Evolutionary conservation across 106 monocot genomes (phyloP).

Genomic region (Dendrobium catenatum): DNA sequence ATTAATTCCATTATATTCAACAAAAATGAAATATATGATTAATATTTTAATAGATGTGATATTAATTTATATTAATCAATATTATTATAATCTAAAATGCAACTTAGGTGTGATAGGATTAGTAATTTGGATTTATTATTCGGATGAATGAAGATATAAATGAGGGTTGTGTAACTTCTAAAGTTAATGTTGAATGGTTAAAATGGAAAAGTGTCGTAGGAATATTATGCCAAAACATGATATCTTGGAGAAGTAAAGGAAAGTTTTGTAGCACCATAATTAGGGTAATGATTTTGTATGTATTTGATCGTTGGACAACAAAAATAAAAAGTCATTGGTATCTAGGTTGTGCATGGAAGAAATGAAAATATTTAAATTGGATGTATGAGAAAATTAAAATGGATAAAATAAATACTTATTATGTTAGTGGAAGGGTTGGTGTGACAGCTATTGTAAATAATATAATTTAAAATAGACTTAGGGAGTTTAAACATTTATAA

Average conservation of each 20-base stretch:
- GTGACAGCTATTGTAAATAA: neutral
- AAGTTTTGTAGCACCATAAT: neutral
- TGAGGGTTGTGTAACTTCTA: neutral
- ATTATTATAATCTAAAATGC: too few relatives aligned
- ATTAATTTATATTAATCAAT: too few relatives aligned
- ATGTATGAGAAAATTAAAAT: too few relatives aligned
- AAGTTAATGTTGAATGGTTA: neutral
- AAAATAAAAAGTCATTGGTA: too few relatives aligned
- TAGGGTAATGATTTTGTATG: neutral
- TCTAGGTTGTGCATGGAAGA: too few relatives aligned
- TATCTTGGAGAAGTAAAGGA: neutral
- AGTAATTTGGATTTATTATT: too few relatives aligned
- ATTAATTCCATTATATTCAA: too few relatives aligned
- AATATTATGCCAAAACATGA: neutral
- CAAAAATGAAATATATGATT: too few relatives aligned
- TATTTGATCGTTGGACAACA: neutral
- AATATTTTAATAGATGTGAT: too few relatives aligned
- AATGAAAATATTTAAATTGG: too few relatives aligned
- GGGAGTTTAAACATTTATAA: neutral
- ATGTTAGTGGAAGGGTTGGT: neutral
- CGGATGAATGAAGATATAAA: neutral
- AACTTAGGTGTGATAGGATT: too few relatives aligned
- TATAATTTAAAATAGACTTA: neutral
- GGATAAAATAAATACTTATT: neutral
- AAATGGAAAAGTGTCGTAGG: neutral